These are phyloP conservation scores for Achlya hypogyna DNA, from an alignment of 352 stramenopile species.

Conservation along the genomic window DNA sequence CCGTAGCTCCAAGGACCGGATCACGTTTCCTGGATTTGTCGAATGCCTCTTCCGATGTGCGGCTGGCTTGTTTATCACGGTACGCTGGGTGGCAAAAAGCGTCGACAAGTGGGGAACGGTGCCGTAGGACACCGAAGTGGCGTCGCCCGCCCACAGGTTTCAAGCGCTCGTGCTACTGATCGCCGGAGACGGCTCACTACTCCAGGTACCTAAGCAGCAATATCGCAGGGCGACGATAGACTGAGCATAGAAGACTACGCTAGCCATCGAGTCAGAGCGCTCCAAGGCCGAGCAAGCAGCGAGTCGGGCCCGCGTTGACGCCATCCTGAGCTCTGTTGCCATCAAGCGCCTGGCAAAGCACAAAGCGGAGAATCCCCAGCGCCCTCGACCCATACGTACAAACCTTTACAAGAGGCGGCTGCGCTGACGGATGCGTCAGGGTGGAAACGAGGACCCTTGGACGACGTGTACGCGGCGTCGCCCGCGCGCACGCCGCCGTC, in stretches of 20 bases:
- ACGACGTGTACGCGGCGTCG: background rate
- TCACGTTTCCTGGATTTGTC: conserved; percentile 17
- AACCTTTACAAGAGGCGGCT: background rate
- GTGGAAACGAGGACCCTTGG: background rate
- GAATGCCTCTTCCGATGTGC: conserved; percentile 19
- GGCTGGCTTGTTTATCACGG: conserved; percentile 6
- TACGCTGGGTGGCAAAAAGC: too few species aligned
- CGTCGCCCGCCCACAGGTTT: background rate
- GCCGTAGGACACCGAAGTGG: too few species aligned
- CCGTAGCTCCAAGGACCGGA: background rate
- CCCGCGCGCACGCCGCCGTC: background rate
- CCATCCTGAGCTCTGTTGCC: background rate
- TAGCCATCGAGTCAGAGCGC: background rate
- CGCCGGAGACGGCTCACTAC: conserved; percentile 4
- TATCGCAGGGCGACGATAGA: background rate
- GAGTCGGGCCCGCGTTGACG: background rate
- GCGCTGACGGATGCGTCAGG: background rate
- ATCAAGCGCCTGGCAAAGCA: background rate
- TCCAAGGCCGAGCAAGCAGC: background rate
- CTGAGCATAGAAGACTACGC: background rate
- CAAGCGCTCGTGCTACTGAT: conserved; percentile 12
- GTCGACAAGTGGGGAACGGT: too few species aligned
- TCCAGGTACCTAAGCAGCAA: background rate
- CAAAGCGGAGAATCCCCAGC: background rate
- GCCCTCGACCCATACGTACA: background rate